Evolutionary conservation across 768 basidiomycete species (phyloP).

Genomic region (Strobilomyces dryophilus): DNA sequence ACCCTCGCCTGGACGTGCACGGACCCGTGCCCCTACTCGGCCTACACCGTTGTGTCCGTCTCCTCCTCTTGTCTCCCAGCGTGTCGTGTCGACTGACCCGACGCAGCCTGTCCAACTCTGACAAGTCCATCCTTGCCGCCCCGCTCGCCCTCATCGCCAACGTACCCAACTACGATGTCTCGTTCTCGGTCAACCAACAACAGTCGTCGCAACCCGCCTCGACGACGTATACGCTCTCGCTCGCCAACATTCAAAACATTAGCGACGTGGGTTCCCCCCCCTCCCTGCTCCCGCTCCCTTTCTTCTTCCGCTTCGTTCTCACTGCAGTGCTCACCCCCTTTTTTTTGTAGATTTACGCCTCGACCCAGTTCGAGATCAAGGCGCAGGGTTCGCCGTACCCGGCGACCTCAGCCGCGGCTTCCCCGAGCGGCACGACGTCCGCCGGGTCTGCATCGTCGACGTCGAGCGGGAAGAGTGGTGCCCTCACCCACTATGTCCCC

Average conservation of each 20-base stretch:
- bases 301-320: neutral
- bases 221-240: conserved; percentile 44
- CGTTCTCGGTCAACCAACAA: conserved; percentile 45
- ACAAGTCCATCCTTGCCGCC: conserved; percentile 35
- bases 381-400: conserved; percentile 53
- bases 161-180: conserved; percentile 57
- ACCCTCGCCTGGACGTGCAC: conserved; percentile 56
- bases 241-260: conserved; percentile 48
- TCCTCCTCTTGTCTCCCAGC: conserved; percentile 1
- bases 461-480: conserved; percentile 9
- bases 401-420: conserved; percentile 25
- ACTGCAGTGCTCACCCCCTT: neutral
- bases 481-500: conserved; percentile 21
- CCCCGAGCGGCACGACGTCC: conserved; percentile 22
- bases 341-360: conserved; percentile 53
- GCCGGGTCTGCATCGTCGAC: conserved; percentile 17
- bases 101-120: conserved; percentile 42
- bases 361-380: conserved; percentile 55
- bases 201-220: conserved; percentile 40
- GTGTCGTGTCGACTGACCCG: conserved; percentile 8
- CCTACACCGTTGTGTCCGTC: conserved; percentile 47
- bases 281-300: neutral
- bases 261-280: conserved; percentile 43
- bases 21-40: conserved; percentile 30
- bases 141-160: conserved; percentile 43